Evolutionary conservation across 2,329 filamentous ascomycete genomes (phyloP), one percentile per base, ranked within the genome.

Genomic region (Fusarium pseudonygamai): DNA sequence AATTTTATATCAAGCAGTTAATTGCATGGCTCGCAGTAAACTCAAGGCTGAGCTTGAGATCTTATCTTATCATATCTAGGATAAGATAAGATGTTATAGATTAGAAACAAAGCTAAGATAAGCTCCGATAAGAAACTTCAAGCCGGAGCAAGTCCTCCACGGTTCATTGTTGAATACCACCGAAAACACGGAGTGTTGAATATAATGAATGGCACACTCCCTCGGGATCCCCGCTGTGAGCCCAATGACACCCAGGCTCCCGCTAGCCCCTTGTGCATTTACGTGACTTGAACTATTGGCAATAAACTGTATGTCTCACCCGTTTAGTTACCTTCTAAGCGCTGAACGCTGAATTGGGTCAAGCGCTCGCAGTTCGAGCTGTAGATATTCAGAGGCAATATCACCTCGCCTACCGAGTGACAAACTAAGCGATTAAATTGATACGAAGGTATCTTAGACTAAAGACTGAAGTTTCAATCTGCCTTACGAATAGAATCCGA

Each of bases 401-500:
- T 28, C 14, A 28, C 13, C 18, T 47, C 20, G 5, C 13, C 20
- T 20, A 3, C 26, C 13, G 12, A 26, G 24, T 1, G 8, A 47
- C 22, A 8, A 15, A 15, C 30, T 5, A 14, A 20, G 47, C 12
- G 0, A 24, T 14, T 24, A 24, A 34, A 12, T 12, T 18, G 30
- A 24, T 18, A 28, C 46, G 3, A 34, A 50, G 4, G 0, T 11
- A 18, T 7, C 6, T 2, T 32, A 12, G 20, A 4, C 6, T 16
- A 0, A 4, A 18, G 14, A 7, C 5, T 32, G 10, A 1, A 18
- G 13, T 11, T 46, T 10, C 13, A 22, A 28, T 26, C 6, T 45
- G 42, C 11, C 0, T 45, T 6, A 9, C 16, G 0, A 20, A 24
- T 26, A 0, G 0, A 0, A 20, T 6, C 16, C n/a, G 16, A 18